Evolutionary conservation across 176 grass and related monocot genomes (phyloP), one percentile per base, ranked within the genome.

Genomic region (Metroxylon sagu): DNA sequence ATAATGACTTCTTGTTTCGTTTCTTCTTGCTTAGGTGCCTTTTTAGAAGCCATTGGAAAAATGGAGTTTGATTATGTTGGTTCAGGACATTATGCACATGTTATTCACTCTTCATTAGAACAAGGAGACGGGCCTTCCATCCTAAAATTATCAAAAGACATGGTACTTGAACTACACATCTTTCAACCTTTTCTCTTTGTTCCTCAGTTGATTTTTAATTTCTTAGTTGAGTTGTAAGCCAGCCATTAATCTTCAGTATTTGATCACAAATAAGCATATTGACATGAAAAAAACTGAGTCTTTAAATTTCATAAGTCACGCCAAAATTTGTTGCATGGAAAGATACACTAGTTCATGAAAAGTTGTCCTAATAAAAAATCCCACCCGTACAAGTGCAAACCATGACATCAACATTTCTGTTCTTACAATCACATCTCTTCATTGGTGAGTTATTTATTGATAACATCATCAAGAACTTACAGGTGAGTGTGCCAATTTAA

Each of bases 1-100:
- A 14, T 43, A 43, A 43, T 43, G 10, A 43, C 35, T 14, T 43
- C 7, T 2, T 43, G 16, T 35, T 14, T 69, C 48, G 17, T 74
- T 2, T 49, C 77, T 52, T 73, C 59, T 68, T 30, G 67, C 78
- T 43, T 67, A 98, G 93, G 87, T 39, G 87, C 79, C 60, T 98
- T 92, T 73, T 71, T 98, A 66, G 70, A 98, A 83, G 84, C 82
- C 49, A 82, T 89, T 71, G 76, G 80, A 71, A 74, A 72, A 60
- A 76, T 83, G 74, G 82, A 67, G 60, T 98, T 98, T 28, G 84
- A 98, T 73, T 98, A 92, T 71, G 74, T 98, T 77, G 93, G 87
- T 64, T 98, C 88, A 6, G 93, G 93, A 54, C 93, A 98, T 83
- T 98, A 92, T 98, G 93, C 87, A 50, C 70, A 81, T 56, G 87